Evolutionary conservation across 441 rosid species (phyloP), one percentile per base, ranked within the genome.

Genomic region (Macaranga tanarius): DNA sequence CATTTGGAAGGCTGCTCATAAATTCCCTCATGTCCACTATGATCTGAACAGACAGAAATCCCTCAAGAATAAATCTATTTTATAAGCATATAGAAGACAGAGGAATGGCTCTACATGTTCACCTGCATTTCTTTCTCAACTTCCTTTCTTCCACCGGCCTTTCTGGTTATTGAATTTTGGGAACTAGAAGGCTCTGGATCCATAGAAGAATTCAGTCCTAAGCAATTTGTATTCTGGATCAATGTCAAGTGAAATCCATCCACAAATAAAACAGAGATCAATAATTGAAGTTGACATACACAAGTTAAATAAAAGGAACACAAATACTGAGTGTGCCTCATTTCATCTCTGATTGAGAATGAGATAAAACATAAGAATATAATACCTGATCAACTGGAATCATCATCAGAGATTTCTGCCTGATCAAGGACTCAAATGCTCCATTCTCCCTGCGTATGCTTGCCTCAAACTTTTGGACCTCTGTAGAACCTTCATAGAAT

Each of bases 1-100:
- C 97, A 82, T 93, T 95, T 15, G 99, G 99, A 65, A 95, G 90
- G 84, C 98, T 95, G 84, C 99, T 95, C 98, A 95, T 95, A 81
- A 95, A 95, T 86, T 92, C 99, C 79, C 99, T 93, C 96, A 93
- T 90, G 78, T 93, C 99, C 79, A 95, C 99, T 79, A 93, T 88
- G 75, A 93, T 89, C 99, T 95, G 85, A 59, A 78, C 20, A 73
- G 50, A 25, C 3, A 54, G 73, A 42, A 69, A 54, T n/a, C 73
- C 12, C 7, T 28, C 1, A 60, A 58, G 64, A 58, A 61, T 19
- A 20, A 25, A 59, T 64, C 47, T 8, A 26, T 60, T 38, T 42
- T 26, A 63, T 40, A 23, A 22, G 65, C 10, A 52, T 69, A 68
- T 42, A 73, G 4, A 66, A 28, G 71, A 58, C 64, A 64, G 44